Base-by-base conservation (phyloP, 1,284 basidiomycete genomes). In the Tausonia pullulans region DNA sequence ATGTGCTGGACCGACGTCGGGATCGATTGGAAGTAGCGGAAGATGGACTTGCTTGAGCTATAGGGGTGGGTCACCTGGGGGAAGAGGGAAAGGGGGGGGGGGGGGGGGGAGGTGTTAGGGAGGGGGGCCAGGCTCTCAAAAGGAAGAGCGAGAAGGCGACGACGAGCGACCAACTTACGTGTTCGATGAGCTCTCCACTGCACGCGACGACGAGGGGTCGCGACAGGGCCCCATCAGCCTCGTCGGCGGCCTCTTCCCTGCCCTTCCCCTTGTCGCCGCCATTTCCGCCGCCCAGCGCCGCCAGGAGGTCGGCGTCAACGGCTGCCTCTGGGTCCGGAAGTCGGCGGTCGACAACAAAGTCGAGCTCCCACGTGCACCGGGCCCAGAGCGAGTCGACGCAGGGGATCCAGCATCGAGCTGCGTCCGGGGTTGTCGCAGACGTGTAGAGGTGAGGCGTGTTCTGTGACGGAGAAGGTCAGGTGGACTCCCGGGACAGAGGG, bases 281-380 rank as follows among this genome's bases (percentile, higher is more conserved):
- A 27, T 52, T 63, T 68, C 46, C 49, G 46, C 41, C 63, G 60
- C 43, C 27, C 27, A 27, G 27, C 27, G 27, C 27, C 27, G 27
- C 27, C 27, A 58, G 53, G 16, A 55, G 65, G 40, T 16, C 27
- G 39, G 39, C 57, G 16, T 58, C 57, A 16, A 7, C 8, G n/a
- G 16, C 57, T n/a, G 16, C 43, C 57, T n/a, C 9, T 54, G 5
- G 27, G 27, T 79, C 81, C 27, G 27, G 27, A 27, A 27, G 27
- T 27, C 85, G 87, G 66, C 87, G 84, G 54, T 94, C 94, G 27
- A 97, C 94, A 63, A 98, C 84, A 73, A 97, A 90, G 74, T 98
- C 91, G 62, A 98, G 87, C 73, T 98, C 96, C 96, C 96, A 99
- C 3, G 95, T 96, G 72, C 90, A 97, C 71, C 91, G 86, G 76